Evolutionary conservation across 768 basidiomycete genomes (phyloP), one percentile per base, ranked within the genome.

Genomic region (Tricholoma hemisulphureum): DNA sequence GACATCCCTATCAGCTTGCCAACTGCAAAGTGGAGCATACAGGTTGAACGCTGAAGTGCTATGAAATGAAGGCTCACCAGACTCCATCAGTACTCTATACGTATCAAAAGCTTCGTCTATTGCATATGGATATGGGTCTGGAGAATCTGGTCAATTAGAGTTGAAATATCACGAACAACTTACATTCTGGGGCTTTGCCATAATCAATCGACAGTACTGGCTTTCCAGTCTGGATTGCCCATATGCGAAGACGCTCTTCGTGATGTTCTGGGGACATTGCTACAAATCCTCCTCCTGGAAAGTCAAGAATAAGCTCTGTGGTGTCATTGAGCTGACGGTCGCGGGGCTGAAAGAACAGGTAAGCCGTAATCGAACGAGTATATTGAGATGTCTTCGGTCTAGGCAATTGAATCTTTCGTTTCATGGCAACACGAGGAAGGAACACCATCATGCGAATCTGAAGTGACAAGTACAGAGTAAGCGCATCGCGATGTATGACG

Each of bases 221-320:
- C 66, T 85, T 87, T 11, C 88, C 82, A 0, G 91, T 93, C 49
- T 78, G 79, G 29, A 84, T 75, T 3, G 95, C 90, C 96, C 97
- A 98, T 63, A 81, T 80, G 53, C 91, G 79, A 56, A 98, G 78
- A 13, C 97, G 83, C 69, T 98, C 96, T 73, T 97, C 96, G 63
- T 99, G 97, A 71, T 98, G 95, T 65, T 93, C 89, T 2, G 97
- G 97, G 5, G 82, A 84, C 95, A 98, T 97, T 21, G 93, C 91
- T 51, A 98, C 88, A 71, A 98, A 99, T 0, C 97, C 97, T 6
- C 97, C 97, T 4, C 97, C 97, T 13, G 97, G 96, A 56, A 92
- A 86, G 67, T 98, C 97, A 24, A 98, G 76, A 35, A 98, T 87
- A 21, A 98, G 77, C 64, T 98, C 93, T 9, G 84, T 89, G 13